A percentile compares a stretch with the other conserved stretches of the same genome.
These are phyloP conservation scores for Malassezia japonica DNA, from an alignment of 1,284 basidiomycete species.

Conservation along the genomic window DNA sequence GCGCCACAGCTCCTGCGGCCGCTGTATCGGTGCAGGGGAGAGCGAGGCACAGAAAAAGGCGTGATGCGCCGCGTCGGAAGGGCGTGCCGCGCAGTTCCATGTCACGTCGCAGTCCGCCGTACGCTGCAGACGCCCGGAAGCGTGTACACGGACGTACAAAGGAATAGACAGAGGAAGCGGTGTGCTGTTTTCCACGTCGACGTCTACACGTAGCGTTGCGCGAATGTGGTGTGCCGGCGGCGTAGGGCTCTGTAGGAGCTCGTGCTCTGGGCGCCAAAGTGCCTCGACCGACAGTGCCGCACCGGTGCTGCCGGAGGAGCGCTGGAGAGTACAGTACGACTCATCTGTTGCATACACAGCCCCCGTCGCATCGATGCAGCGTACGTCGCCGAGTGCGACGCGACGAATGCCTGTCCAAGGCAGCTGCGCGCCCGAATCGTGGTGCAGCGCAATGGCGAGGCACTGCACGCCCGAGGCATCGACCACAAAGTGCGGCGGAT, in stretches of 20 bases:
- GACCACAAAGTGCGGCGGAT: background rate
- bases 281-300: background rate
- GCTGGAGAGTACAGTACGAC: background rate
- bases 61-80: background rate
- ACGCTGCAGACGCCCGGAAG: too few species aligned
- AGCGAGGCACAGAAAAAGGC: background rate
- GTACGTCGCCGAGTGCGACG: background rate
- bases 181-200: background rate
- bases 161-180: background rate
- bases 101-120: background rate
- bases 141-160: background rate
- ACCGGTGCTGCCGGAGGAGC: background rate
- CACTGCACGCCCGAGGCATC: background rate
- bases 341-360: background rate
- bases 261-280: background rate
- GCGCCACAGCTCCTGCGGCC: slow-evolving; percentile 3
- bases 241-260: background rate
- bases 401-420: background rate
- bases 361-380: background rate
- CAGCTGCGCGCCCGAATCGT: background rate
- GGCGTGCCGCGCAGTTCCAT: background rate
- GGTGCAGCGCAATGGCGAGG: background rate
- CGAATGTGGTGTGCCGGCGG: background rate
- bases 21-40: background rate
- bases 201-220: background rate